Conservation (phyloP, 495 filamentous ascomycete species). For the Tuber melanosporum region DNA sequence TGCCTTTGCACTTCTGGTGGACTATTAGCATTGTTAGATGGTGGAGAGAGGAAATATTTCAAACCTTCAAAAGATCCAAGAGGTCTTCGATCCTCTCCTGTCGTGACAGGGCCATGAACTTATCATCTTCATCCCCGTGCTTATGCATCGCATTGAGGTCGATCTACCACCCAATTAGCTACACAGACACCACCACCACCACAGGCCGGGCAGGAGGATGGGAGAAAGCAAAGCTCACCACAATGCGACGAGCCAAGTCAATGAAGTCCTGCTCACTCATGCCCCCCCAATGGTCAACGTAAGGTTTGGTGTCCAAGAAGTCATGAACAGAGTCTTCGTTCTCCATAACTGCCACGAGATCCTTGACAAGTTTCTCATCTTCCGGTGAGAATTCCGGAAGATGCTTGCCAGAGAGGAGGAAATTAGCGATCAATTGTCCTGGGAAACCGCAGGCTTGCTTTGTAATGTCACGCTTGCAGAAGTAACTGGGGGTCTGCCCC, state of each 20-base stretch:
- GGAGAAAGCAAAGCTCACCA: not conserved
- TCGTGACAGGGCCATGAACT: not conserved
- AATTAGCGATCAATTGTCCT: not conserved
- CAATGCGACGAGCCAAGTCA: constrained; percentile 11
- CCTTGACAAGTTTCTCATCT: constrained; percentile 12
- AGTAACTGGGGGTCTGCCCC: not conserved
- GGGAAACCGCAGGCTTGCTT: not conserved
- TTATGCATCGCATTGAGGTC: not conserved
- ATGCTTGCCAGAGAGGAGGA: not conserved
- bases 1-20: constrained; percentile 33
- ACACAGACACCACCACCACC: not conserved
- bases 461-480: not conserved
- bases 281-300: constrained; percentile 25
- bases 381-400: not conserved
- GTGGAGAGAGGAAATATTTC: not conserved
- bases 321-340: constrained; percentile 21
- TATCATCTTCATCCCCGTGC: not conserved
- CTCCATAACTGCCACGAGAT: constrained; percentile 20
- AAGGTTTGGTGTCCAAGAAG: constrained; percentile 29
- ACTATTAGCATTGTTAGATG: not conserved
- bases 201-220: not conserved
- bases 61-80: not conserved
- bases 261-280: constrained; percentile 20
- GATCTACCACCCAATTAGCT: not conserved
- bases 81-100: not conserved